Conservation (phyloP, 768 basidiomycete genomes). For the Tephrocybe sp. region DNA sequence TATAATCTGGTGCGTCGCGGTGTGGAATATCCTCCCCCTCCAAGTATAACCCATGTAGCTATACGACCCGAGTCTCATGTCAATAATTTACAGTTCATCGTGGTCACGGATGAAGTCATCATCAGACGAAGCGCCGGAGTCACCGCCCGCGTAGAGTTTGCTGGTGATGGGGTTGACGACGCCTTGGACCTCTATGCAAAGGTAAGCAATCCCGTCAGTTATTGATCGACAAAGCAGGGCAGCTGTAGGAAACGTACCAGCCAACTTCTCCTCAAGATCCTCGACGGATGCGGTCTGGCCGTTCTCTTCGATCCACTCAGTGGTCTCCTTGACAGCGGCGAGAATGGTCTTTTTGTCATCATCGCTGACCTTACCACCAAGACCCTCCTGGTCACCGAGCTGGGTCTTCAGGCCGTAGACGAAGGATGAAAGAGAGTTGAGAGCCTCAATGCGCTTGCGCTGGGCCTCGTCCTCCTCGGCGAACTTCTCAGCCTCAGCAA, state of each 20-base stretch:
- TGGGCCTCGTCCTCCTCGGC: conserved; percentile 68
- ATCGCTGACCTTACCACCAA: conserved; percentile 83
- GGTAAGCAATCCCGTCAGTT: conserved; percentile 3
- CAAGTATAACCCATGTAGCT: neutral
- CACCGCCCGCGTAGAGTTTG: conserved; percentile 65
- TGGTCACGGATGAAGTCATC: conserved; percentile 43
- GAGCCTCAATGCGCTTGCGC: conserved; percentile 82
- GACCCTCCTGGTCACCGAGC: conserved; percentile 82
- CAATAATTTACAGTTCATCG: conserved; percentile 44
- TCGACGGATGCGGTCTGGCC: conserved; percentile 75
- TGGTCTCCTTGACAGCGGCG: conserved; percentile 80
- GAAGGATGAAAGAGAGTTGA: conserved; percentile 78
- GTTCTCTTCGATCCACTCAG: conserved; percentile 91
- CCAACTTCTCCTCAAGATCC: conserved; percentile 90
- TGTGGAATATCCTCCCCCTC: conserved; percentile 7
- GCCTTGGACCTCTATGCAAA: conserved; percentile 58
- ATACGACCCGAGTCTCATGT: neutral
- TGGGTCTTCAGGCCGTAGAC: conserved; percentile 89
- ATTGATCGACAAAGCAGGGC: neutral
- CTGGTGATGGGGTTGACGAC: conserved; percentile 83
- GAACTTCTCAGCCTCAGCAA: conserved; percentile 90
- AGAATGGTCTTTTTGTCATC: conserved; percentile 86
- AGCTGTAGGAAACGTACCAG: conserved; percentile 32
- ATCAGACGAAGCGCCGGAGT: conserved; percentile 27
- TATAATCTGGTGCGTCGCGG: conserved; percentile 4